A percentile compares a stretch with the other conserved stretches of the same genome.
These are phyloP conservation scores for Colletotrichum ledebouriae DNA, from an alignment of 2,329 filamentous ascomycete species.

Conservation along the genomic window DNA sequence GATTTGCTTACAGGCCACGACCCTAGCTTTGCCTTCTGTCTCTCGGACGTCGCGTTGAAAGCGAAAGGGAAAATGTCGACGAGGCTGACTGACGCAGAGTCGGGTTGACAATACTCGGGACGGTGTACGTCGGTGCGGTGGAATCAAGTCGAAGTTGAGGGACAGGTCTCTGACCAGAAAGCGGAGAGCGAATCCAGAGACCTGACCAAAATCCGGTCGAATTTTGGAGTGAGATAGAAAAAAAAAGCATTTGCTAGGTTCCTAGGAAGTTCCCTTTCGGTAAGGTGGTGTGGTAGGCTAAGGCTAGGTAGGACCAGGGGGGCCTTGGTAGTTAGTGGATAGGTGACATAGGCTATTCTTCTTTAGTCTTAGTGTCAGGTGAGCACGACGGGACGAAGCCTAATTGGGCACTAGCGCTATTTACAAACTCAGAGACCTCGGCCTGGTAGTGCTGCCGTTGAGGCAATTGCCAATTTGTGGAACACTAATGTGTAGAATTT, in stretches of 20 bases:
- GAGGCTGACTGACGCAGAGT: no score
- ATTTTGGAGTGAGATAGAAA: constrained; percentile 20
- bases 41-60: no score
- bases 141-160: no score
- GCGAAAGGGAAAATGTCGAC: no score
- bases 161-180: no score
- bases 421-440: not conserved
- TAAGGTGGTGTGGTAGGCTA: not conserved
- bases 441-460: no score
- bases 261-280: no score
- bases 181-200: not conserved
- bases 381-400: not conserved
- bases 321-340: constrained; percentile 7
- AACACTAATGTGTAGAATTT: no score
- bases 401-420: constrained; percentile 4
- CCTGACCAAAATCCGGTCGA: not conserved
- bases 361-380: not conserved
- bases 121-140: no score
- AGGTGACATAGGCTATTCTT: not conserved
- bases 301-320: constrained; percentile 23
- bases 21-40: no score
- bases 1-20: not conserved
- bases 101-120: not conserved
- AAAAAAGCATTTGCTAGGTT: constrained; percentile 23
- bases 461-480: no score